Percentiles rank a stretch among this genome's conserved stretches.
phyloP scores from a whole-genome alignment of 352 stramenopile species.

The Globisporangium paroecandrum region DNA sequence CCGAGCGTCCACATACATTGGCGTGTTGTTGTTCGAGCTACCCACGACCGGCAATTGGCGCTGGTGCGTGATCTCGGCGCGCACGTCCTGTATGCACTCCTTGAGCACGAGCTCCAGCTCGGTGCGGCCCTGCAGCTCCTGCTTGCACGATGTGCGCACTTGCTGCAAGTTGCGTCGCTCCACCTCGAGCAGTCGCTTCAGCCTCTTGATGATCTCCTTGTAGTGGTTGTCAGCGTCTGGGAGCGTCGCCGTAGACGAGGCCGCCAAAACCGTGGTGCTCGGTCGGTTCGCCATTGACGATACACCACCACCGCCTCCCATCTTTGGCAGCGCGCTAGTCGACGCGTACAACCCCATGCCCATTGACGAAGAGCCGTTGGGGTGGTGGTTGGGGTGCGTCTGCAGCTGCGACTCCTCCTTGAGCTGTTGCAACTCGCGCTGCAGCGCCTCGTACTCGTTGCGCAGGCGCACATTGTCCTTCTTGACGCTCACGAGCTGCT shows the following conservation, averaged over 20 bases:
- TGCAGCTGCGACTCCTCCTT: slow-evolving; percentile 32
- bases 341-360: slow-evolving; percentile 26
- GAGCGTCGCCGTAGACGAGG: slow-evolving; percentile 1
- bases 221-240: slow-evolving; percentile 74
- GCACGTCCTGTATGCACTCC: slow-evolving; percentile 82
- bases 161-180: slow-evolving; percentile 79
- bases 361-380: slow-evolving; percentile 13
- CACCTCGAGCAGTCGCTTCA: slow-evolving; percentile 87
- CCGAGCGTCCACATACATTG: slow-evolving; percentile 11
- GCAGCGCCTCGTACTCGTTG: slow-evolving; percentile 50
- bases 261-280: slow-evolving; percentile 21
- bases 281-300: slow-evolving; percentile 18
- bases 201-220: slow-evolving; percentile 91
- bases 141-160: slow-evolving; percentile 66
- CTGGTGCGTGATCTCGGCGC: slow-evolving; percentile 44
- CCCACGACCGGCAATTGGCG: slow-evolving; percentile 24
- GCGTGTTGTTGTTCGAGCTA: slow-evolving; percentile 12
- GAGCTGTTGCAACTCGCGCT: slow-evolving; percentile 50
- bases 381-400: not conserved
- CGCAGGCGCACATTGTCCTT: slow-evolving; percentile 88
- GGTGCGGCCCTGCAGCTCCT: slow-evolving; percentile 68
- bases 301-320: slow-evolving; percentile 8
- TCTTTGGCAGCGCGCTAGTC: slow-evolving; percentile 37
- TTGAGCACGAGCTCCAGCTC: slow-evolving; percentile 83
- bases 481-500: slow-evolving; percentile 89